These are phyloP conservation scores for Penicillium sclerotiorum DNA, from an alignment of 2,329 filamentous ascomycete species.

Conservation along the genomic window DNA sequence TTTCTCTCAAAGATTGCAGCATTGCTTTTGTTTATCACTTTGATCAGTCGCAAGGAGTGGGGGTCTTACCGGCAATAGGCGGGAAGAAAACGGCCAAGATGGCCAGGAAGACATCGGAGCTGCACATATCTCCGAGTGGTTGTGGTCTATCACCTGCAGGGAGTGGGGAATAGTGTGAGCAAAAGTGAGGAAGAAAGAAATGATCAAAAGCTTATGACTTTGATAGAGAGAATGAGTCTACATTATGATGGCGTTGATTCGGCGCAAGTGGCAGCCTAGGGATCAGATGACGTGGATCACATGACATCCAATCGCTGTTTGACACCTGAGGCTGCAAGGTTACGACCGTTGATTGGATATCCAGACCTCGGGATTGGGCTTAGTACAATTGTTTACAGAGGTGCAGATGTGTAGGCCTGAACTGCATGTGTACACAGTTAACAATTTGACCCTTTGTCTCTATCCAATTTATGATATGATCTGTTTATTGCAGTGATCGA, in stretches of 20 bases:
- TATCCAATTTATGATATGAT: neutral
- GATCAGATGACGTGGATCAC: conserved; percentile 25
- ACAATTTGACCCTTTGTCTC: neutral
- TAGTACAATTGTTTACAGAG: neutral
- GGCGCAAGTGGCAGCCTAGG: conserved; percentile 16
- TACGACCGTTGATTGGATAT: too few species aligned
- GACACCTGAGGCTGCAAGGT: neutral
- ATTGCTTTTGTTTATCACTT: neutral
- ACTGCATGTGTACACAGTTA: too few species aligned
- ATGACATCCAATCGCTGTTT: conserved; percentile 11
- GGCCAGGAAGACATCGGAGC: conserved; percentile 63
- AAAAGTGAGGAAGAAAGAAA: neutral
- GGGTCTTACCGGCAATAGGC: conserved; percentile 56
- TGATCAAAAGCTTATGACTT: neutral
- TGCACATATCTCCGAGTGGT: conserved; percentile 52
- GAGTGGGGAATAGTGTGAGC: neutral
- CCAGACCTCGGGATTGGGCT: neutral
- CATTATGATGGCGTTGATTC: conserved; percentile 1
- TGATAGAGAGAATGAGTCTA: neutral
- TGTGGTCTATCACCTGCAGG: conserved; percentile 19
- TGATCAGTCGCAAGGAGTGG: conserved; percentile 10
- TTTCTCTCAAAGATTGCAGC: neutral
- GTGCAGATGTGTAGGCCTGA: too few species aligned
- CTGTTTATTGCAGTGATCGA: conserved; percentile 1
- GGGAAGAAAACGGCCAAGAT: conserved; percentile 65